These are phyloP conservation scores for Barnettozyma botsteinii DNA, from an alignment of 805 yeast species.

Conservation along the genomic window DNA sequence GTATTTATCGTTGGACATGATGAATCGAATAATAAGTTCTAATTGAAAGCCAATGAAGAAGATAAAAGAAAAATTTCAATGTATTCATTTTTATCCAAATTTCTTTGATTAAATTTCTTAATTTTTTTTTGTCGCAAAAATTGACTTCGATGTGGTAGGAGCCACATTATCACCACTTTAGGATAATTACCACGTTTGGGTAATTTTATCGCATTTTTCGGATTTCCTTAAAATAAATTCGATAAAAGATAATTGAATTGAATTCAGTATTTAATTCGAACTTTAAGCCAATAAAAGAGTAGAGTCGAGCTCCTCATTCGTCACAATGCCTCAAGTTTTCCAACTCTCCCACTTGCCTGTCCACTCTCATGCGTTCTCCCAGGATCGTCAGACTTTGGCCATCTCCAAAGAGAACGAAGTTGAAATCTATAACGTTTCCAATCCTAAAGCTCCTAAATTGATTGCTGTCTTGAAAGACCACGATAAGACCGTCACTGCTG, in stretches of 20 bases:
- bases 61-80: background rate
- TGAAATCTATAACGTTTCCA: constrained; percentile 61
- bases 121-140: constrained; percentile 2
- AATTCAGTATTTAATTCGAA: too few species aligned
- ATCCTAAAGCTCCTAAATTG: constrained; percentile 49
- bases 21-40: too few species aligned
- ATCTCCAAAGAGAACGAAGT: constrained; percentile 75
- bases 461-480: constrained; percentile 72
- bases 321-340: constrained; percentile 32
- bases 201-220: background rate
- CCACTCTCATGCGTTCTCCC: constrained; percentile 85
- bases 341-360: constrained; percentile 80
- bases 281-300: constrained; percentile 9
- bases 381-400: constrained; percentile 62
- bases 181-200: background rate
- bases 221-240: background rate
- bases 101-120: background rate
- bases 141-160: constrained; percentile 1
- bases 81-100: too few species aligned
- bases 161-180: background rate
- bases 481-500: constrained; percentile 91
- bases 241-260: background rate
- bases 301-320: constrained; percentile 27
- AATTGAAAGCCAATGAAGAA: too few species aligned
- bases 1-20: constrained; percentile 57